Evolutionary conservation across 2,329 filamentous ascomycete species (phyloP), one percentile per base, ranked within the genome.

Genomic region (Paramyrothecium roridum): DNA sequence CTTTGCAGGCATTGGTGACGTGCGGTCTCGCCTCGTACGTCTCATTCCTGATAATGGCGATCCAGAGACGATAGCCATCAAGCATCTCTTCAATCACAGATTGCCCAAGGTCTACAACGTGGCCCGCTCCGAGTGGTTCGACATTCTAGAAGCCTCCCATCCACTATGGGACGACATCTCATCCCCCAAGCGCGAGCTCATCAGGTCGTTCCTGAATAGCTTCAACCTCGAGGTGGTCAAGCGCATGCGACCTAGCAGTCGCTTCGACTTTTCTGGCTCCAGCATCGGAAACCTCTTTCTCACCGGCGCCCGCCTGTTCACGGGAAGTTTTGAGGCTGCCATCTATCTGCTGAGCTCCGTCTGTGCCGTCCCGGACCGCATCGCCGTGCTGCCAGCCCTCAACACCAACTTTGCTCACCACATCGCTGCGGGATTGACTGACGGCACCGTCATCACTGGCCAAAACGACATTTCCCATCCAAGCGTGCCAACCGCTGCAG

Each of bases 351-450:
- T 98, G 4, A 89, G 89, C 52, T 89, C 88, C 63, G 90, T 97
- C 60, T 96, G 93, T 66, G 85, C 85, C n/a, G 89, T 98, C 1
- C 89, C 91, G 0, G 81, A 84, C 12, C 80, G 86, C 52, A 85
- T 95, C 7, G 82, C 86, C 0, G 91, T 97, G 1, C 84, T 98
- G 17, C 95, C 93, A 0, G 91, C 90, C 3, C 90, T 98, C 63
- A 96, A 96, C 76, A 92, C 89, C 59, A 98, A 96, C 70, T 97
- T 97, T 76, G 91, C 91, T 0, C 90, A 96, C 65, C 93, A 98
- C 72, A 98, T 98, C 62, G 91, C 89, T 7, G 93, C 92, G 2
- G 88, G 89, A 0, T 80, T 98, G 0, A 77, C 79, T 19, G 84
- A 96, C 68, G 91, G 90, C 8, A 85, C 84, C 1, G 76, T 88